Evolutionary conservation across 2,329 filamentous ascomycete species (phyloP).

Genomic region (Fusarium sarcochroum): DNA sequence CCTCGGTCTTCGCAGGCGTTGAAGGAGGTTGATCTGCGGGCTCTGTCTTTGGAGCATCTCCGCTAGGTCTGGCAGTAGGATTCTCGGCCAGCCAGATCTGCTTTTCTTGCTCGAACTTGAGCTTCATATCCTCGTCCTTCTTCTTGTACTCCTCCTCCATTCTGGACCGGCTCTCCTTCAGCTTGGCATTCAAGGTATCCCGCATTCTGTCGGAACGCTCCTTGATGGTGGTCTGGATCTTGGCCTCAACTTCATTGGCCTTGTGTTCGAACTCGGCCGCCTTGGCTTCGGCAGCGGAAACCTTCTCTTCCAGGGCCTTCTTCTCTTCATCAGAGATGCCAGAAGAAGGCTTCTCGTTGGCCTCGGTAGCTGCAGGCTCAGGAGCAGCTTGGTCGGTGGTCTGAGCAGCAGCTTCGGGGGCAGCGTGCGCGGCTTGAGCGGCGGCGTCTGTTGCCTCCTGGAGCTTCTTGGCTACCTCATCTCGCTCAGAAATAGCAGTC

Average conservation of each 20-base stretch:
- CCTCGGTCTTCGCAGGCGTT: constrained; percentile 59
- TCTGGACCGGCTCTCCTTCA: constrained; percentile 74
- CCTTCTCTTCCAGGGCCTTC: constrained; percentile 72
- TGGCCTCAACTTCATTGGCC: constrained; percentile 74
- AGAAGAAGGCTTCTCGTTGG: constrained; percentile 28
- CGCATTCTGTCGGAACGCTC: constrained; percentile 79
- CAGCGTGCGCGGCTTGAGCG: constrained; percentile 54
- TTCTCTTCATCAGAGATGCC: constrained; percentile 69
- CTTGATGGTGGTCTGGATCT: constrained; percentile 72
- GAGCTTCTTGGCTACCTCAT: constrained; percentile 66
- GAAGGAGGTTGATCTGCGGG: constrained; percentile 45
- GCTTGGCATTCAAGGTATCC: constrained; percentile 75
- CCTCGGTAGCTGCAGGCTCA: constrained; percentile 31
- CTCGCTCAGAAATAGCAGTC: constrained; percentile 72
- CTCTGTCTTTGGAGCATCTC: constrained; percentile 32
- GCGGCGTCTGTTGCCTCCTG: constrained; percentile 49
- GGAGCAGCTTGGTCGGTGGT: constrained; percentile 41
- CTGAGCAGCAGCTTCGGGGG: constrained; percentile 59
- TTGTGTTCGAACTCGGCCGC: constrained; percentile 76
- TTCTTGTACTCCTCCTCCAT: constrained; percentile 68
- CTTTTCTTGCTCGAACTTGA: constrained; percentile 74
- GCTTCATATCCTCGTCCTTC: constrained; percentile 66
- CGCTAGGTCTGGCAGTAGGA: constrained; percentile 47
- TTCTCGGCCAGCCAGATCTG: constrained; percentile 73
- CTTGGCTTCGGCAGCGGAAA: constrained; percentile 72